Percentiles rank a stretch among this genome's conserved stretches.
Conservation (phyloP, 805 yeast genomes). For the Teunomyces stri region DNA sequence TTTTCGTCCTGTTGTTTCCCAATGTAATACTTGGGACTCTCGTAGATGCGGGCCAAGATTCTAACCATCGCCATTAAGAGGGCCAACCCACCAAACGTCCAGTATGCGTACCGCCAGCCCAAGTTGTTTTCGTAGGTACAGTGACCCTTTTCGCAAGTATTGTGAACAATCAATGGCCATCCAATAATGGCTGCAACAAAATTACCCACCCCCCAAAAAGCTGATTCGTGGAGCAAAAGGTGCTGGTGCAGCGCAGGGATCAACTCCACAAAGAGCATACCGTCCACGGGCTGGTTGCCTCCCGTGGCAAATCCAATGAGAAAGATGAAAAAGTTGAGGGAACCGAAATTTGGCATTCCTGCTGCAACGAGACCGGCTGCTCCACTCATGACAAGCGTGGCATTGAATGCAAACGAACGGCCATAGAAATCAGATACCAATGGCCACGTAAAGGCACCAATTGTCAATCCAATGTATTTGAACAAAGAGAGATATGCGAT, state of each 20-base stretch:
- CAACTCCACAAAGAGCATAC: constrained; percentile 5
- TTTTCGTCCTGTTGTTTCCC: background rate
- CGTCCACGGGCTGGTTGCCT: constrained; percentile 4
- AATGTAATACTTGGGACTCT: constrained; percentile 2
- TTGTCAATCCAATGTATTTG: constrained; percentile 1
- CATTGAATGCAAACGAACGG: constrained; percentile 3
- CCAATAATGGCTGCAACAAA: constrained; percentile 4
- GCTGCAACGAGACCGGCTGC: constrained; percentile 5
- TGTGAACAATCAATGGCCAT: constrained; percentile 3
- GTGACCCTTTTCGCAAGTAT: constrained; percentile 1
- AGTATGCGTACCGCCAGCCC: constrained; percentile 5
- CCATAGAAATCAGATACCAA: constrained; percentile 1
- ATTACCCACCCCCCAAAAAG: constrained; percentile 3
- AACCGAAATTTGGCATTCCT: constrained; percentile 2
- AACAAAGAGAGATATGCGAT: constrained; percentile 9
- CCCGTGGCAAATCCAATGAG: constrained; percentile 4
- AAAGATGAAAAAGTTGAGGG: background rate
- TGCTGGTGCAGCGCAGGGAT: constrained; percentile 4
- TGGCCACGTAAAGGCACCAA: background rate
- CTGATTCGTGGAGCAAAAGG: constrained; percentile 2
- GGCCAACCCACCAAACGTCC: constrained; percentile 3
- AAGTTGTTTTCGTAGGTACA: constrained; percentile 3
- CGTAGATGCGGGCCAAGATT: constrained; percentile 2
- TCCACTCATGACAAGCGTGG: constrained; percentile 3
- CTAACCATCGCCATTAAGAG: background rate